Evolutionary conservation across 768 basidiomycete species (phyloP), one percentile per base, ranked within the genome.

Genomic region (Agrocybe pediades): DNA sequence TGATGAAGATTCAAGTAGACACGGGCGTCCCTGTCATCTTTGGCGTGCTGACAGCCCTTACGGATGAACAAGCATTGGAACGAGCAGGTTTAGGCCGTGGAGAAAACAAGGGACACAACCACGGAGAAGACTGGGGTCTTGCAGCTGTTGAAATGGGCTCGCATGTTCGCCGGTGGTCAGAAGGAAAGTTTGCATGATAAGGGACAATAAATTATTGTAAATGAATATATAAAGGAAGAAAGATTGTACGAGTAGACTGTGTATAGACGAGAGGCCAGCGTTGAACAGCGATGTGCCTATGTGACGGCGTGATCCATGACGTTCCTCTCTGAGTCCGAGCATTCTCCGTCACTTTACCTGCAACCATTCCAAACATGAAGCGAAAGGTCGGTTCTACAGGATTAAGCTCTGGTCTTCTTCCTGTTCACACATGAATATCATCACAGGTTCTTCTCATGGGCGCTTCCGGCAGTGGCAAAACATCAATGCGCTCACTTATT

Each of bases 401-500:
- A 59, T 29, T 58, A 49, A 53, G 51, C 43, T 47, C n/a, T n/a
- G n/a, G n/a, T n/a, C n/a, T n/a, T n/a, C 48, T 56, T 16, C 50
- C 44, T 33, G 48, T 39, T 57, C 60, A 58, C 51, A 62, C 62
- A 56, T 63, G 56, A 62, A 62, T 25, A 57, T 30, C 39, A 19
- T 49, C 26, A 41, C 64, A 98, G 95, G 94, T 98, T 42, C 85
- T 99, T 62, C 80, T 98, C 56, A 99, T 99, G 97, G 97, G 97
- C 60, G 94, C 95, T 64, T 93, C 91, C 19, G 92, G 92, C 58
- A 92, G 91, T 65, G 90, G 90, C 52, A 93, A 92, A 78, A 98
- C 96, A 9, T 98, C 96, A 5, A 99, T 99, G 97, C 85, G 97
- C 49, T 95, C 95, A 23, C 88, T 99, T 71, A 98, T 99, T 67